These are phyloP conservation scores for Daucus carota DNA, from an alignment of 129 eudicot species.

Conservation along the genomic window DH1_v3.0 NC_030385.2:3779501-3780000, in stretches of 20 bases:
- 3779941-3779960: conserved; percentile 1
- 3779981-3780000: neutral
- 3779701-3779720: neutral
- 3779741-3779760: neutral
- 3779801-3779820: too few relatives aligned
- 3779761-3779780: neutral
- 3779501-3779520: too few relatives aligned
- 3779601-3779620: too few relatives aligned
- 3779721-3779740: neutral
- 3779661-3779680: neutral
- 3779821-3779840: too few relatives aligned
- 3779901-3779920: neutral
- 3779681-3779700: neutral
- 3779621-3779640: too few relatives aligned
- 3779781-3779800: too few relatives aligned
- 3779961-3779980: conserved; percentile 5
- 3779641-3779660: too few relatives aligned
- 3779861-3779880: neutral
- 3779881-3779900: conserved; percentile 7
- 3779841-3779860: neutral
- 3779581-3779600: too few relatives aligned
- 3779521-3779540: too few relatives aligned
- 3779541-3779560: too few relatives aligned
- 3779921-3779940: neutral
- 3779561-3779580: too few relatives aligned